Conservation (phyloP, 2,329 filamentous ascomycete genomes). For the Curvularia eragrostidis region DNA sequence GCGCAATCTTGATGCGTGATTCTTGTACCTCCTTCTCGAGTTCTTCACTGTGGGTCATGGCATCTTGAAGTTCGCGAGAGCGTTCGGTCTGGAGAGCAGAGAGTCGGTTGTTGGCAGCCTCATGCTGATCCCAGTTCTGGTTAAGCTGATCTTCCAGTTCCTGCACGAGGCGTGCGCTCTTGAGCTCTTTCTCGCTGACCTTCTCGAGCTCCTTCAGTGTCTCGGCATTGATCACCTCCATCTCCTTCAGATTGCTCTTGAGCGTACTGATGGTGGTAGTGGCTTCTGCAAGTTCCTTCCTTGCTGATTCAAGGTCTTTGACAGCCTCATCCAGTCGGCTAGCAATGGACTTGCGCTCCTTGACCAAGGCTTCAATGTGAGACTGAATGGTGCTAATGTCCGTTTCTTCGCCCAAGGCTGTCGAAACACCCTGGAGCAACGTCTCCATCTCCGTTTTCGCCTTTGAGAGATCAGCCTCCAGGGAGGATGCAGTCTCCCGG, state of each 20-base stretch:
- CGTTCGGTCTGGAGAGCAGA: conserved; percentile 67
- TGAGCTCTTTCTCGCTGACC: conserved; percentile 74
- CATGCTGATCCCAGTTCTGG: conserved; percentile 92
- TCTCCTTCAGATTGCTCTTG: conserved; percentile 54
- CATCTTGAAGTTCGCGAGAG: conserved; percentile 52
- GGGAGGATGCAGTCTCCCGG: conserved; percentile 38
- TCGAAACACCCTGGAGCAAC: conserved; percentile 68
- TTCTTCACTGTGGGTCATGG: conserved; percentile 51
- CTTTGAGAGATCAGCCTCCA: conserved; percentile 64
- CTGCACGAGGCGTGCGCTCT: conserved; percentile 89
- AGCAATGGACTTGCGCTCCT: conserved; percentile 55
- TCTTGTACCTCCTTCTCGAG: conserved; percentile 74
- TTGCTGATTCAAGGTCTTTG: conserved; percentile 51
- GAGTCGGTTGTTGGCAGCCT: conserved; percentile 81
- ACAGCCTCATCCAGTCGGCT: conserved; percentile 53
- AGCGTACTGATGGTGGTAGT: conserved; percentile 49
- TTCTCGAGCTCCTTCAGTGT: conserved; percentile 64
- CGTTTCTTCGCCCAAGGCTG: conserved; percentile 69
- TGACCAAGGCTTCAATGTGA: conserved; percentile 53
- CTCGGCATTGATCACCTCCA: conserved; percentile 60
- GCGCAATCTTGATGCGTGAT: conserved; percentile 73
- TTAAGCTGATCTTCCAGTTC: conserved; percentile 97
- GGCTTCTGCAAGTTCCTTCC: conserved; percentile 53
- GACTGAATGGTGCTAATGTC: conserved; percentile 51
- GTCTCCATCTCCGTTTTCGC: conserved; percentile 66